Base-by-base conservation (phyloP, 306 rosid genomes). In the Cucumis hystrix region DNA sequence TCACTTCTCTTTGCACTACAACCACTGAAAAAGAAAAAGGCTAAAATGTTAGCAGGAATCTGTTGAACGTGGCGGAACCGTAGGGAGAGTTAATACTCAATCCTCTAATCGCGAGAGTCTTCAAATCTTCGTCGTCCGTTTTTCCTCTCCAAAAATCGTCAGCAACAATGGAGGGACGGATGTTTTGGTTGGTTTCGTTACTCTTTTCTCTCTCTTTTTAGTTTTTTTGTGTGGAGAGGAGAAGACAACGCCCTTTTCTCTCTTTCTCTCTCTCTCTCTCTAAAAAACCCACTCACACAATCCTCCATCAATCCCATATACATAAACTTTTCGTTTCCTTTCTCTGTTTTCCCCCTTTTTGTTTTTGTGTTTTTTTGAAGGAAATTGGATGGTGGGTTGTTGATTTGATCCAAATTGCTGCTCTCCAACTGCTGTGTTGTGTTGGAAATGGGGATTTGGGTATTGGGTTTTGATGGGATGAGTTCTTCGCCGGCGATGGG, bases 161-260 rank as follows among this genome's bases (percentile, higher is more conserved):
- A 85, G 82, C 74, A 77, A 78, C 81, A 83, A 85, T 75, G 78
- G 77, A 67, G 77, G 62, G 76, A 71, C 25, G 76, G 76, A 71
- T 71, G 60, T 49, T 71, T 78, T 89, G 97, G 93, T 84, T 91
- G 91, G 90, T 87, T 91, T 85, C 89, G 90, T 89, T 91, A 86
- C 97, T 58, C 85, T 84, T 85, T 80, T 89, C 79, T 76, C 79
- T 76, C 81, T 78, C 81, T 67, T 39, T 47, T 39, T 47, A 78
- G 64, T 55, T 86, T 83, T 83, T 86, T 88, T 76, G 66, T 93
- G 97, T 92, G 96, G 98, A 91, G 92, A 75, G 88, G 88, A 90
- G 91, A 83, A 86, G 88, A 80, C 90, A 84, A 75, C 87, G 87
- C 91, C 71, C 80, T 59, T 72, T 66, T 49, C 49, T 58, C 69